phyloP scores from a whole-genome alignment of 73 alveolate genomes.

The Paramecium pentaurelia region DNA sequence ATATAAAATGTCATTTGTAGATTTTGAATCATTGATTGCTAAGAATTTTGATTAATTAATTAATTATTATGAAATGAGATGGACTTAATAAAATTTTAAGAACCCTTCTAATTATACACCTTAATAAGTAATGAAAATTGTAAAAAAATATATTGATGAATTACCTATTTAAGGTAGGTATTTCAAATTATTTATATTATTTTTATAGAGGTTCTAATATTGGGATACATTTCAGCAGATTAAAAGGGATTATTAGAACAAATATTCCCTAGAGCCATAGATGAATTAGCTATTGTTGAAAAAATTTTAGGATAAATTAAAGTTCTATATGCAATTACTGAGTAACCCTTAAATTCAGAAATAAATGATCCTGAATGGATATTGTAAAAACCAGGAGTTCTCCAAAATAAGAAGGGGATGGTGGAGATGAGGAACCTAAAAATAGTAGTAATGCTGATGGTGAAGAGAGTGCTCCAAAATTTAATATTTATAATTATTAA shows the following conservation, averaged over 20 bases:
- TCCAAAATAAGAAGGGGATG: conserved; percentile 47
- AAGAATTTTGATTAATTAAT: no score
- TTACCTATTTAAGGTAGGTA: neutral
- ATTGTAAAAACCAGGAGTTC: conserved; percentile 40
- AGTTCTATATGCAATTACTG: conserved; percentile 40
- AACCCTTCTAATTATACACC: no score
- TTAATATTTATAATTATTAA: no score
- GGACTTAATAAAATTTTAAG: no score
- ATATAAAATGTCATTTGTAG: no score
- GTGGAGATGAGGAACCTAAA: conserved; percentile 49
- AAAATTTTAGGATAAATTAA: conserved; percentile 15
- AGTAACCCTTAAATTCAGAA: neutral
- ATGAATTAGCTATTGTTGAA: conserved; percentile 40
- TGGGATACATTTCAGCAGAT: conserved; percentile 58
- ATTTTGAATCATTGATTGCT: no score
- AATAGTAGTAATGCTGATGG: conserved; percentile 28
- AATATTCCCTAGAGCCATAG: conserved; percentile 54
- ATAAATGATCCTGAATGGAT: conserved; percentile 39
- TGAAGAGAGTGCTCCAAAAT: no score
- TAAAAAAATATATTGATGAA: neutral
- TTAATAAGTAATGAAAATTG: no score
- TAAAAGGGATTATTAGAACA: neutral
- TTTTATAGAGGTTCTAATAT: no score
- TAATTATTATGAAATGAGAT: no score
- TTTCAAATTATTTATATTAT: no score